Base-by-base conservation (phyloP, 495 filamentous ascomycete species). In the Talaromyces adpressus region DNA sequence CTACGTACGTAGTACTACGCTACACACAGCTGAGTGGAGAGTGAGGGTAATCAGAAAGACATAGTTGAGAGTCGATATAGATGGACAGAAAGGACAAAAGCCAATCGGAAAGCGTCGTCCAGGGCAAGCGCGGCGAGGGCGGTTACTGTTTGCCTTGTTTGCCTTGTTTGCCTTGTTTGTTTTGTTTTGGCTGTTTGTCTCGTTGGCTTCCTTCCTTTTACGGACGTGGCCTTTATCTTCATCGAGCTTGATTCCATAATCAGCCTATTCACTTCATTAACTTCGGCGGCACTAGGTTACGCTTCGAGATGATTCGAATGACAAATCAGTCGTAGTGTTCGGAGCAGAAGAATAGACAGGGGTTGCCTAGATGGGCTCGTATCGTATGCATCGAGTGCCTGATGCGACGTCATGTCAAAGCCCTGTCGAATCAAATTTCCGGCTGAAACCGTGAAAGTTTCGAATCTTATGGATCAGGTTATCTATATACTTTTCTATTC, bases 131-230 rank as follows among this genome's bases (percentile, higher is more conserved):
- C 29, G 57, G 57, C 57, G 34, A 59, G 57, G 20, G 30, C 30
- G 57, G 57, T 22, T 22, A 61, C 22, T 29, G 58, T 27, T 4
- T n/a, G n/a, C n/a, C n/a, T n/a, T 27, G 25, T 61, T 61, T 61
- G 58, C 20, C 34, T 61, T 14, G 41, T 61, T 61, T 61, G 58
- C 22, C 0, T 8, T 30, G 41, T 61, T 61, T 61, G 58, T 49
- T n/a, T n/a, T 25, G 41, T 61, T 61, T 61, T 14, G 11, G 6
- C 14, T 45, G 58, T 61, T 61, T 61, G 58, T 56, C 27, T 29
- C 6, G 9, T 49, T 20, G 18, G n/a, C 36, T 16, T 41, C 36
- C 14, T 41, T 41, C 36, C 36, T 41, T 16, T 41, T 41, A 41
- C 36, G 36, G 14, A 41, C 36, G 36, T 4, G 6, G 8, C 0